These are phyloP conservation scores for Selenicereus undatus DNA, from an alignment of 148 eudicot species.

Conservation along the genomic window DNA sequence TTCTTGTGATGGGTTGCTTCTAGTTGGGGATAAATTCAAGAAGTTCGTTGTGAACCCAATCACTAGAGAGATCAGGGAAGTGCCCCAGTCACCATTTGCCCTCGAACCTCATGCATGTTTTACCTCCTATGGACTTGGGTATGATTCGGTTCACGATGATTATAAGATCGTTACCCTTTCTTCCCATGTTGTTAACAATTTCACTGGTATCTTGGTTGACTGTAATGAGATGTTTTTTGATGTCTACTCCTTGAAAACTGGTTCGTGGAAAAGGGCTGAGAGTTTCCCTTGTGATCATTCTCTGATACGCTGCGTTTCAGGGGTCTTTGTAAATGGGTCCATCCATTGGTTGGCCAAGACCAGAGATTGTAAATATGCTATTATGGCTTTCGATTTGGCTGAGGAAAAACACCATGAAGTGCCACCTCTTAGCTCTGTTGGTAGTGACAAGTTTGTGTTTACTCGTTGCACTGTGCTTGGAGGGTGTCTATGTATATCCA, in stretches of 20 bases:
- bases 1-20: slow-evolving; percentile 14
- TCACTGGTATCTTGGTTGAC: not conserved
- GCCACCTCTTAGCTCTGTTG: not conserved
- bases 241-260: slow-evolving; percentile 16
- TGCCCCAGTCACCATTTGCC: slow-evolving; percentile 5
- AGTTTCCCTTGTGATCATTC: not conserved
- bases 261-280: not conserved
- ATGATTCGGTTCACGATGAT: slow-evolving; percentile 18
- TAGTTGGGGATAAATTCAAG: not conserved
- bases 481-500: not conserved
- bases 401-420: slow-evolving; percentile 5
- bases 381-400: slow-evolving; percentile 8
- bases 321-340: slow-evolving; percentile 6
- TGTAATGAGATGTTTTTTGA: not conserved
- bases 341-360: slow-evolving; percentile 12
- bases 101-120: not conserved
- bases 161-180: slow-evolving; percentile 19
- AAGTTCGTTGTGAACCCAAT: slow-evolving; percentile 5
- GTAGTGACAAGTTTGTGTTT: not conserved
- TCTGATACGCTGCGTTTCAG: not conserved
- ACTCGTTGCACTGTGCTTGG: not conserved
- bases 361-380: not conserved
- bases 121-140: slow-evolving; percentile 16
- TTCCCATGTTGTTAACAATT: not conserved
- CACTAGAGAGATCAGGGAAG: slow-evolving; percentile 1